These are phyloP conservation scores for Gossypium herbaceum DNA, from an alignment of 345 rosid species.

Conservation along the genomic window DNA sequence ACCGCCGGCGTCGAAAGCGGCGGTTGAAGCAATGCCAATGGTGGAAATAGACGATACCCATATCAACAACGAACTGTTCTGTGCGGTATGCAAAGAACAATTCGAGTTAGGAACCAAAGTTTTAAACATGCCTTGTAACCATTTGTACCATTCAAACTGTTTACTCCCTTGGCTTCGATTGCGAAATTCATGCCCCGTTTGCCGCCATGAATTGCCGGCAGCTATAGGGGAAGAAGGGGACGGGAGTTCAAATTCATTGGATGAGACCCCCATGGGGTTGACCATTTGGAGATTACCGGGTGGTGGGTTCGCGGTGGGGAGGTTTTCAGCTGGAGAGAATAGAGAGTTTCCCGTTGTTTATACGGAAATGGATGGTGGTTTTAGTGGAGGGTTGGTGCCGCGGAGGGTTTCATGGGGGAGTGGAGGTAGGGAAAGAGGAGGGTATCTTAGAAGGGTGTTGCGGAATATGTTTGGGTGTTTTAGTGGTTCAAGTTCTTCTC, in stretches of 20 bases:
- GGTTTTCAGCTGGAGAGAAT: constrained; percentile 59
- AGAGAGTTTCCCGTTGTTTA: constrained; percentile 82
- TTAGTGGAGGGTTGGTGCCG: constrained; percentile 50
- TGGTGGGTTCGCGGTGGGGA: constrained; percentile 92
- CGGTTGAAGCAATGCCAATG: constrained; percentile 73
- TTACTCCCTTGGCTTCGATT: constrained; percentile 87
- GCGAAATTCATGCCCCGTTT: constrained; percentile 85
- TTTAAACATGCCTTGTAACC: constrained; percentile 93
- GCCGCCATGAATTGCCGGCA: constrained; percentile 83
- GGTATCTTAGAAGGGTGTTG: constrained; percentile 41
- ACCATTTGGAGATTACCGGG: constrained; percentile 95
- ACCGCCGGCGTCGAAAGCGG: constrained; percentile 80
- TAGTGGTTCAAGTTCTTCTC: constrained; percentile 28
- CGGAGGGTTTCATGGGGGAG: constrained; percentile 75
- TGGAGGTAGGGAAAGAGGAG: constrained; percentile 48
- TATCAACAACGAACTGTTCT: constrained; percentile 50
- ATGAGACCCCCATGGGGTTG: constrained; percentile 56
- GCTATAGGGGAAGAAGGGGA: constrained; percentile 20
- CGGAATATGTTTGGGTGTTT: constrained; percentile 57
- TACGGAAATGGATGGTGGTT: constrained; percentile 88
- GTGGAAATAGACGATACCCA: constrained; percentile 43
- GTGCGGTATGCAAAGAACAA: constrained; percentile 86
- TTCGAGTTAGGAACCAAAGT: constrained; percentile 64
- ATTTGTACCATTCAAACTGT: constrained; percentile 80
- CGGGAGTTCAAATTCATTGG: constrained; percentile 15